phyloP scores from a whole-genome alignment of 2,329 filamentous ascomycete species.

The Elsinoe ampelina region DNA sequence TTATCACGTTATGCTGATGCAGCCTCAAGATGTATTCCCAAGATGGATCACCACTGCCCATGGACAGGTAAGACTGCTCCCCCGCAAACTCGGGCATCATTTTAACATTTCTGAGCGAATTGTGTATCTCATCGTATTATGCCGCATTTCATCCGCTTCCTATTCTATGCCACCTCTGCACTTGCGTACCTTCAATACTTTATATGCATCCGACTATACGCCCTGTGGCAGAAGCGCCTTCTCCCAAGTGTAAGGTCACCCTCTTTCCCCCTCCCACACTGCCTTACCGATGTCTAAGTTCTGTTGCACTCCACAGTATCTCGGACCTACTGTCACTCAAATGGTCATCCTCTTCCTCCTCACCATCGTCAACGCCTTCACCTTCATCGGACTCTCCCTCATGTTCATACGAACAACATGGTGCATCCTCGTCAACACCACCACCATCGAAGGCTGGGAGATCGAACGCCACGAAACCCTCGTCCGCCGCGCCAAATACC shows the following conservation, averaged over 20 bases:
- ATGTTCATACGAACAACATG: constrained; percentile 55
- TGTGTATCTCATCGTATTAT: constrained; percentile 76
- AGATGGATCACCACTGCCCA: constrained; percentile 81
- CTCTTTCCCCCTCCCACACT: not conserved
- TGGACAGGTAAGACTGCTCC: constrained; percentile 51
- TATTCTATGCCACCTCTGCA: constrained; percentile 57
- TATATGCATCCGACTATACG: constrained; percentile 48
- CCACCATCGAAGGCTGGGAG: constrained; percentile 74
- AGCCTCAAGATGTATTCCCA: constrained; percentile 47
- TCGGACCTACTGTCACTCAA: constrained; percentile 55
- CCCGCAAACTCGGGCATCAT: not conserved
- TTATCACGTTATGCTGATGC: not conserved
- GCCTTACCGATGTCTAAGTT: constrained; percentile 15
- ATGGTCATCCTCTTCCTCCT: constrained; percentile 55
- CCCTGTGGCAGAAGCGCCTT: constrained; percentile 56
- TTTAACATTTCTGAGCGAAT: constrained; percentile 38
- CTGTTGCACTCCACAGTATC: constrained; percentile 41
- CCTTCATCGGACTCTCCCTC: constrained; percentile 53
- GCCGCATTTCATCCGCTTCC: constrained; percentile 73
- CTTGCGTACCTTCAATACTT: constrained; percentile 53
- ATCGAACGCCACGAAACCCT: constrained; percentile 40
- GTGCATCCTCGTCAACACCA: constrained; percentile 58
- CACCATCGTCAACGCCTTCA: constrained; percentile 47
- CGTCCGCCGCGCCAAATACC: constrained; percentile 35
- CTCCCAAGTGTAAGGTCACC: constrained; percentile 49